Base-by-base conservation (phyloP, 495 filamentous ascomycete genomes). In the Cercophora newfieldiana region DNA sequence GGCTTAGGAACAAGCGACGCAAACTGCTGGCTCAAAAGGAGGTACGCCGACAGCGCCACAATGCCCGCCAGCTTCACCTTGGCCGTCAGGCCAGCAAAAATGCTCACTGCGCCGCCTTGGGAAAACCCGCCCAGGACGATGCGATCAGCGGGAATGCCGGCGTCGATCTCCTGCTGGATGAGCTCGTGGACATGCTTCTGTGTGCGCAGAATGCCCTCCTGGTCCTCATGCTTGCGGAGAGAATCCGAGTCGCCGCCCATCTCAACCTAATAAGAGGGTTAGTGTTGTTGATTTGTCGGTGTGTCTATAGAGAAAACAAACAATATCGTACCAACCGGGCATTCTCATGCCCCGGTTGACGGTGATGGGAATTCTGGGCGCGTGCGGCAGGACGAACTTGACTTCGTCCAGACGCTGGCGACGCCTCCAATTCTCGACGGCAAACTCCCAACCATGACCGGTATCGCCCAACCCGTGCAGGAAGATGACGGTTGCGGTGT, bases 401-500 rank as follows among this genome's bases (percentile, higher is more conserved):
- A 95, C 91, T 79, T 97, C 91, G 55, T 93, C 87, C 73, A 97
- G 95, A 69, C 90, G 91, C 70, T 87, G 84, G 21, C 91, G 86
- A 8, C 89, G 85, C 59, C 94, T 90, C 87, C 90, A 98, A 80
- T 95, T 94, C 81, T 97, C 91, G 31, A 94, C 91, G 12, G 96
- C 84, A 10, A 80, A 83, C 54, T 89, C 83, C 91, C 91, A 94
- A 72, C 91, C 91, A 67, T 85, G 78, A 30, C 90, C 91, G 50
- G 83, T 69, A 47, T 78, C 75, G 22, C 95, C 95, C 26, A 97
- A 82, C 7, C 95, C 95, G 72, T 99, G 95, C 53, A 92, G 83
- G 79, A 96, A 91, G 72, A 99, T 97, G 69, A 97, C 91, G 2
- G 94, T 97, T 31, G 94, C 92, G 48, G 95, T 97, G 75, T 97